Base-by-base conservation (phyloP, 495 filamentous ascomycete genomes). In the Bathelium albidoporum region DNA sequence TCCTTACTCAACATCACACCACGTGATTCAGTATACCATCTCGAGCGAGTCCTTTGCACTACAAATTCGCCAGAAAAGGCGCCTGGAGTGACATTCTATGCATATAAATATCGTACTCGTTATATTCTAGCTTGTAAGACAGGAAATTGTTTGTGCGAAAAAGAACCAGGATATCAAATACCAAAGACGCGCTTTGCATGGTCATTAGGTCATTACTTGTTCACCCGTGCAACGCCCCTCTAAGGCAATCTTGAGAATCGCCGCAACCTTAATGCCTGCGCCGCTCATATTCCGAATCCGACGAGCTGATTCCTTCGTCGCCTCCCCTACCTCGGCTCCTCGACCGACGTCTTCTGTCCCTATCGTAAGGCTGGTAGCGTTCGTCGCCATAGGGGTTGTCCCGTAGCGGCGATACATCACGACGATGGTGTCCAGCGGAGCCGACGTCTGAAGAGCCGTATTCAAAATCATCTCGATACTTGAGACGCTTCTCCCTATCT, bases 381-480 rank as follows among this genome's bases (percentile, higher is more conserved):
- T 55, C n/a, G 16, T 55, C 49, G 7, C 29, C 49, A 16, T 55
- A 55, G 10, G 7, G n/a, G 5, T 55, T 24, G 7, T 55, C 16
- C 20, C 7, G 5, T 29, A 16, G 10, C 29, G 49, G 24, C 3
- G 24, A 24, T 29, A 5, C 49, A 26, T 20, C n/a, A 29, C 24
- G 49, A 29, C n/a, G 49, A 20, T 55, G 49, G 4, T 20, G 20
- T 26, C 24, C 24, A n/a, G 10, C 49, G 16, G 49, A 16, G n/a
- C 49, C 49, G 49, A 55, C 49, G 7, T 55, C 10, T 26, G 49
- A 55, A 29, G 49, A 55, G 24, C 49, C 49, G 20, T 55, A 55
- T 29, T 55, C 49, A 55, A 26, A 55, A 24, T 55, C 49, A 20
- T 55, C 49, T 55, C 49, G 49, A 29, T 55, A 55, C 29, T 29